Evolutionary conservation across 768 basidiomycete genomes (phyloP), one percentile per base, ranked within the genome.

Genomic region (Russula compacta): DNA sequence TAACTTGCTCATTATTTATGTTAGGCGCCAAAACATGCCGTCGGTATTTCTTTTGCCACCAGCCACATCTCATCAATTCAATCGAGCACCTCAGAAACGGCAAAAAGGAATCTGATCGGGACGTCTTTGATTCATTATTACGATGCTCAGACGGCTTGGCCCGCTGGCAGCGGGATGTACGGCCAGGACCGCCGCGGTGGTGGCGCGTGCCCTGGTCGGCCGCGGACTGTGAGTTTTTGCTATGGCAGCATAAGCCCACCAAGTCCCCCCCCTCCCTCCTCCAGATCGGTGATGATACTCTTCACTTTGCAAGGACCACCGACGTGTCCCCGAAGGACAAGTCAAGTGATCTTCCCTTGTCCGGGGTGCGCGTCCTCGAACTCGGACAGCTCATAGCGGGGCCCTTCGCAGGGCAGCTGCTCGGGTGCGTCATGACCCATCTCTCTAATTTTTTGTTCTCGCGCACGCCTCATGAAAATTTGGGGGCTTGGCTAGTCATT

Each of bases 311-410:
- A 29, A 56, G 56, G 36, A 38, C 47, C 29, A 33, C 32, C n/a
- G 48, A 50, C n/a, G 29, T 48, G 29, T 40, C n/a, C 6, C 1
- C 29, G 47, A 57, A 32, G 6, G 24, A 49, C 38, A 38, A 29
- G 38, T 9, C 55, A 33, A 29, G 11, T 39, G 12, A 15, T 19
- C 48, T 58, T 6, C 56, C 56, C 2, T 43, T 87, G 11, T 74
- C 81, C 6, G 84, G 85, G 7, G 71, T 87, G 39, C 82, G 84
- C 9, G 81, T 87, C 7, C 73, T 87, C 7, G 86, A 88, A 66
- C 73, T 88, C 43, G 86, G 86, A 0, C 85, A 88, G 63, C 74
- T 87, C 19, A 84, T 87, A 60, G 85, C 86, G 1, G 86, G 86
- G 10, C 85, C 86, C 1, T 87, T 87, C 70, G 84, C 83, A 24